These are phyloP conservation scores for Urostyla sp. DNA, from an alignment of 73 alveolate genomes.

Conservation along the genomic window DNA sequence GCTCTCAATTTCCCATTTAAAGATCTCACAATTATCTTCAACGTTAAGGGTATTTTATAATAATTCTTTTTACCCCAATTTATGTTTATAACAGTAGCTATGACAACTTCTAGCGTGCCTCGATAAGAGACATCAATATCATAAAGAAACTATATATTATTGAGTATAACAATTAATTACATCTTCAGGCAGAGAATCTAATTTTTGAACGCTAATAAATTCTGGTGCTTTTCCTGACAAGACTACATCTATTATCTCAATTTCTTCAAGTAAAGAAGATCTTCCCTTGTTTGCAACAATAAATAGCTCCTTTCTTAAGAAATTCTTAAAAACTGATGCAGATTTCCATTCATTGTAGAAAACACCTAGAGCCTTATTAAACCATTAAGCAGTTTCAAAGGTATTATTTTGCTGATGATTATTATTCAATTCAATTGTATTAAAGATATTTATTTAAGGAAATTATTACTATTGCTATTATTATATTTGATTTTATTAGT, in stretches of 20 bases:
- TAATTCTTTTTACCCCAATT: constrained; percentile 5
- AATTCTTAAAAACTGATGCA: constrained; percentile 30
- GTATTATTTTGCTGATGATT: not conserved
- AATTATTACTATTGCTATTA: too few species aligned
- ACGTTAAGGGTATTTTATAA: constrained; percentile 38
- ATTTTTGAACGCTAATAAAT: constrained; percentile 2
- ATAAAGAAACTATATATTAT: constrained; percentile 5
- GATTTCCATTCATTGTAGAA: constrained; percentile 45
- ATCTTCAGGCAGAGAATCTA: constrained; percentile 58
- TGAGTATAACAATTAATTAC: not conserved
- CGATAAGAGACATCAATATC: constrained; percentile 52
- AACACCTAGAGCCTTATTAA: constrained; percentile 23
- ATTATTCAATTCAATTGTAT: not conserved
- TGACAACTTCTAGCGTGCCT: constrained; percentile 46
- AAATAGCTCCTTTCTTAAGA: constrained; percentile 19
- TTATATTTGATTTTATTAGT: too few species aligned
- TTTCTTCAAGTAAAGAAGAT: constrained; percentile 42
- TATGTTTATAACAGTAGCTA: constrained; percentile 22
- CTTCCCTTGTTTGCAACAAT: constrained; percentile 45
- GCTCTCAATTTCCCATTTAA: constrained; percentile 25
- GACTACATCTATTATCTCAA: constrained; percentile 35
- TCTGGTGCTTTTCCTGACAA: constrained; percentile 59
- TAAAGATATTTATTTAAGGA: too few species aligned
- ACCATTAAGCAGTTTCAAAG: constrained; percentile 31
- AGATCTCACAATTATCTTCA: constrained; percentile 11